A percentile compares a stretch with the other conserved stretches of the same genome.
Evolutionary conservation across 192 early-diverging fungal genomes (phyloP).

Genomic region (Chytriomyces sp.): DNA sequence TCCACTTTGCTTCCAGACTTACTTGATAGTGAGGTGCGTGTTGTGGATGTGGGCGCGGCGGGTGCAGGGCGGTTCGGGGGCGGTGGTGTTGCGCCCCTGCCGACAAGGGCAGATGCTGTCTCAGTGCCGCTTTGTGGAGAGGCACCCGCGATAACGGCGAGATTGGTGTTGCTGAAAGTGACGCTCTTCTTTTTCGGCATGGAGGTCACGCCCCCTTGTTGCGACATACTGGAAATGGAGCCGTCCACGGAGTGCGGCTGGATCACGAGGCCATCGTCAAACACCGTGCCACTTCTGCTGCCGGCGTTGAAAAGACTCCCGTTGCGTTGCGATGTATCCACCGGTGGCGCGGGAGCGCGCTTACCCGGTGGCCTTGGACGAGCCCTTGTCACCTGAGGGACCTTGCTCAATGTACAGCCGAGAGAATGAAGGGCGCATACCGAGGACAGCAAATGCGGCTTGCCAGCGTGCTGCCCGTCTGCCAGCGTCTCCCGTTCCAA

Average conservation of each 20-base stretch:
- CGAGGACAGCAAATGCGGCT: too few species aligned
- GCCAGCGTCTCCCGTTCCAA: too few species aligned
- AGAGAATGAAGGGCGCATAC: too few species aligned
- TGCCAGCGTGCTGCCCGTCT: too few species aligned
- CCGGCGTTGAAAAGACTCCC: neutral
- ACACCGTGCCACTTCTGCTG: neutral
- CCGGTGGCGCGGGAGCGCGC: conserved; percentile 2
- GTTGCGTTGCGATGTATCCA: neutral
- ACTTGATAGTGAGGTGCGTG: neutral
- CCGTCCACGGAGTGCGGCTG: neutral
- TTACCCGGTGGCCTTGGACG: conserved; percentile 27
- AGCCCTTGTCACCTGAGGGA: conserved; percentile 13
- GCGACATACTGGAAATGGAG: too few species aligned
- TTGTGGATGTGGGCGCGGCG: neutral
- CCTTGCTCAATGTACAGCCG: too few species aligned
- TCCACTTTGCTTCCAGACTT: too few species aligned
- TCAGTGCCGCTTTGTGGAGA: neutral
- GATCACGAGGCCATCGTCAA: neutral
- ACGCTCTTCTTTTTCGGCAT: conserved; percentile 21
- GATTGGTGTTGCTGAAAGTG: conserved; percentile 6
- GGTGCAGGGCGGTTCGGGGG: conserved; percentile 22
- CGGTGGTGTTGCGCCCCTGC: neutral
- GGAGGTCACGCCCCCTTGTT: neutral
- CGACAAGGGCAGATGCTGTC: neutral
- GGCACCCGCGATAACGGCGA: neutral